phyloP scores from a whole-genome alignment of 805 yeast species.

The Metschnikowia orientalis region DNA sequence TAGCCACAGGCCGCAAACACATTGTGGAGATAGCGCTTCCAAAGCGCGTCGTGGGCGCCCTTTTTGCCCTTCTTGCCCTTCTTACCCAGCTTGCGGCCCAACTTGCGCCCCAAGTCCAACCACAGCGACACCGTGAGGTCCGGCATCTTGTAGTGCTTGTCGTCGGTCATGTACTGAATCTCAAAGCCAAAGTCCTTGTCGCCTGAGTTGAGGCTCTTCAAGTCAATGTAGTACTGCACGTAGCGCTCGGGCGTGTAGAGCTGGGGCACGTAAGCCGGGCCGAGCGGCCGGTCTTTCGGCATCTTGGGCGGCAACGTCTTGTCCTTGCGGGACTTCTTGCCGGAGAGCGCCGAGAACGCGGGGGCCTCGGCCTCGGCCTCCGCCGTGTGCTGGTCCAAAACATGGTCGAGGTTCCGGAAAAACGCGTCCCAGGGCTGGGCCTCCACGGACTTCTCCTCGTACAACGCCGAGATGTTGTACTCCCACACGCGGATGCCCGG shows the following conservation, averaged over 20 bases:
- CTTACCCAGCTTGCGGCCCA: conserved; percentile 33
- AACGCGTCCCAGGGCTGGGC: conserved; percentile 57
- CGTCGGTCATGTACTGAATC: conserved; percentile 67
- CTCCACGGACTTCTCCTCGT: conserved; percentile 15
- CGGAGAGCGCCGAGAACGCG: background rate
- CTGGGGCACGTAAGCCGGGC: conserved; percentile 76
- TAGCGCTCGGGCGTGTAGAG: conserved; percentile 68
- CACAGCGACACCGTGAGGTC: conserved; percentile 59
- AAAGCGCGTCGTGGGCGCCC: conserved; percentile 24
- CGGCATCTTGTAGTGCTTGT: conserved; percentile 50
- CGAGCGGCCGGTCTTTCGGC: conserved; percentile 52
- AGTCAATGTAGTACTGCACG: conserved; percentile 70
- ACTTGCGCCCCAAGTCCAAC: conserved; percentile 50
- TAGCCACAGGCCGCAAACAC: conserved; percentile 66
- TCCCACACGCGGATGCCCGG: conserved; percentile 86
- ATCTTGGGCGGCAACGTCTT: conserved; percentile 57
- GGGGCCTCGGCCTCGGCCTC: conserved; percentile 11
- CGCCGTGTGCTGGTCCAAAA: conserved; percentile 17
- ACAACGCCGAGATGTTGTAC: conserved; percentile 62
- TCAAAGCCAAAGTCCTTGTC: conserved; percentile 50
- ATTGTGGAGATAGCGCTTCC: conserved; percentile 54
- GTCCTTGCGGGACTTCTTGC: conserved; percentile 38
- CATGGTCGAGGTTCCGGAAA: conserved; percentile 31
- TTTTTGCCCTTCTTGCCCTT: conserved; percentile 3
- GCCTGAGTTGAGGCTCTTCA: conserved; percentile 44